Percentiles rank a stretch among this genome's conserved stretches.
Evolutionary conservation across 805 yeast genomes (phyloP).

Genomic region (Debaryomyces castellii): DNA sequence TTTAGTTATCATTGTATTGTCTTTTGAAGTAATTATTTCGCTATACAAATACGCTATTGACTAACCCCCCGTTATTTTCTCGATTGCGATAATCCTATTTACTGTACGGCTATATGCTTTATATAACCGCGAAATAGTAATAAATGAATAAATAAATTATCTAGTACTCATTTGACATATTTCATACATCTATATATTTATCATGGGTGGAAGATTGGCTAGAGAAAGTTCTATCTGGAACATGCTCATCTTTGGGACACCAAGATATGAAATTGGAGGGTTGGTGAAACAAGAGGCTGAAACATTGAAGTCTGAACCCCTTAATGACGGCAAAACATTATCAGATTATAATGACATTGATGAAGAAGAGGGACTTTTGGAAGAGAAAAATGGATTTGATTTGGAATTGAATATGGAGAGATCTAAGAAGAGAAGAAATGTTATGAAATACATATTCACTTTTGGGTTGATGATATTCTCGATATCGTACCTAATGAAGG

Average conservation of each 20-base stretch:
- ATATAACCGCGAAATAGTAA: no score
- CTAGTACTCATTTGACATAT: no score
- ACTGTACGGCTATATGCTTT: no score
- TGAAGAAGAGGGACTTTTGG: background rate
- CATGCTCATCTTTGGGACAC: constrained; percentile 14
- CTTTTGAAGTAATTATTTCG: no score
- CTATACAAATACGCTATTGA: no score
- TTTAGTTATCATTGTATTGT: background rate
- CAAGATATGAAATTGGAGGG: background rate
- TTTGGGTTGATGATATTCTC: background rate
- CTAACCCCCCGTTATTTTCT: no score
- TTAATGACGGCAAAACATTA: background rate
- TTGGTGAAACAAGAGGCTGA: background rate
- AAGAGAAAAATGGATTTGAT: background rate
- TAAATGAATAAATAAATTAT: no score
- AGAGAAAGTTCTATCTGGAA: constrained; percentile 16
- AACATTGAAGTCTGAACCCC: background rate
- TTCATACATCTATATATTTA: background rate
- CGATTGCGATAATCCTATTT: no score
- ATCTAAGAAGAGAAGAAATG: background rate
- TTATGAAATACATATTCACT: background rate
- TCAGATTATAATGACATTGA: background rate
- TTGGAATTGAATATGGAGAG: background rate
- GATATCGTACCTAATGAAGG: background rate
- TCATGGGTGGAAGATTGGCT: constrained; percentile 3